Base-by-base conservation (phyloP, 73 alveolate species). In the Stentor roeselii region DNA sequence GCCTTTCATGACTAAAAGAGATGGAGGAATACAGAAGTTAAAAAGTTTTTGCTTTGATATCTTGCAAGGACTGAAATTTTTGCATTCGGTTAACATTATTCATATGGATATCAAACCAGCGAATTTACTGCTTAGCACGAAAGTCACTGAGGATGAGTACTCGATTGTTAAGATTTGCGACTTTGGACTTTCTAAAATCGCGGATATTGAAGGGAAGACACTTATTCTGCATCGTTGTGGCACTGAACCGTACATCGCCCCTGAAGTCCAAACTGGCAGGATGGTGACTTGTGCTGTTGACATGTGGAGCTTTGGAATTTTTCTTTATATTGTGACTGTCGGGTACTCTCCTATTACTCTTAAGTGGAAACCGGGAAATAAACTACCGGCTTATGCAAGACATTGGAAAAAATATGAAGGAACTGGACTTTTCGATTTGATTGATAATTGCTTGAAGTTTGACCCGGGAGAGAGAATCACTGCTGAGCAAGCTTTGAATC, bases 231-330 rank as follows among this genome's bases (percentile, higher is more conserved):
- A 30, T 36, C 21, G 37, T 27, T 67, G 80, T 67, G 86, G 86
- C 35, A 78, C 86, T 42, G 83, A 35, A 14, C 21, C 14, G 1
- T 78, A 78, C 58, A 40, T 78, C 41, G 84, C 86, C 15, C 86
- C 86, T 11, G 86, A 78, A 78, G 86, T 78, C 58, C 39, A 15
- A 21, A n/a, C 34, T 78, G 83, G 83, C 39, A 14, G 84, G 61
- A 14, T 4, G 58, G 34, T 59, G 75, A 84, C 74, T 42, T 50
- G 78, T 39, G 84, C 84, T 14, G 84, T 90, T 3, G 96, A 90
- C 59, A 88, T 90, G 82, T 90, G 96, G 96, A 50, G 87, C 37
- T 90, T 84, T 39, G 96, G 96, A 21, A 42, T 90, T 0, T 21
- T 75, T 37, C 84, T 90, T 3, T 86, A 90, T 40, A 77, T 82